These are phyloP conservation scores for Thelonectria rubi DNA, from an alignment of 2,329 filamentous ascomycete genomes.

Conservation along the genomic window DNA sequence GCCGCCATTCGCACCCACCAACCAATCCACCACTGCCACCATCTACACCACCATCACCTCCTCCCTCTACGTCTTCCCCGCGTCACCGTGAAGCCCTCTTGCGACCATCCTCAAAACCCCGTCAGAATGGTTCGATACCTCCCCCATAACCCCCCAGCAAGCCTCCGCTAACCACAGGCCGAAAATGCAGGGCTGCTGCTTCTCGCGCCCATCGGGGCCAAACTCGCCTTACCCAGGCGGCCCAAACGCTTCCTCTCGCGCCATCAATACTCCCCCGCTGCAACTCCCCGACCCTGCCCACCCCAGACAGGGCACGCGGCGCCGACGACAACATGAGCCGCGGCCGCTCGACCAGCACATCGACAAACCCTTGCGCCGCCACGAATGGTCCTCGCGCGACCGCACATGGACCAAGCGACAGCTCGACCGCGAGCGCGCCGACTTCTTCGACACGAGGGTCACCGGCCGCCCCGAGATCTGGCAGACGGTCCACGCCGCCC, in stretches of 20 bases:
- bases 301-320: conserved; percentile 39
- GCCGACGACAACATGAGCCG: conserved; percentile 47
- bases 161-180: conserved; percentile 29
- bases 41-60: not conserved
- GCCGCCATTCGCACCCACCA: not conserved
- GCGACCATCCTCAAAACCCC: conserved; percentile 16
- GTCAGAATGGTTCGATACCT: conserved; percentile 34
- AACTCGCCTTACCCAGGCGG: conserved; percentile 64
- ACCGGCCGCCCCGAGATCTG: conserved; percentile 82
- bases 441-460: conserved; percentile 92
- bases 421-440: conserved; percentile 75
- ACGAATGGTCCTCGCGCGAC: conserved; percentile 71
- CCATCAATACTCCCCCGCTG: conserved; percentile 58
- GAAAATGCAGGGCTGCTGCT: conserved; percentile 65
- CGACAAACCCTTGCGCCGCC: conserved; percentile 72
- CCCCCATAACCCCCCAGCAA: not conserved
- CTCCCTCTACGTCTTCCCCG: too few species aligned
- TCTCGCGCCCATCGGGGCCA: conserved; percentile 61
- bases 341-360: conserved; percentile 69
- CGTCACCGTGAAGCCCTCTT: not conserved
- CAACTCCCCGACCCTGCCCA: conserved; percentile 44
- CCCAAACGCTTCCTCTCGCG: conserved; percentile 60
- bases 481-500: conserved; percentile 74
- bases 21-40: conserved; percentile 12
- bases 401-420: conserved; percentile 75